phyloP scores from a whole-genome alignment of 108 stramenopile species.

The Cyclostephanos invisitatus region DNA sequence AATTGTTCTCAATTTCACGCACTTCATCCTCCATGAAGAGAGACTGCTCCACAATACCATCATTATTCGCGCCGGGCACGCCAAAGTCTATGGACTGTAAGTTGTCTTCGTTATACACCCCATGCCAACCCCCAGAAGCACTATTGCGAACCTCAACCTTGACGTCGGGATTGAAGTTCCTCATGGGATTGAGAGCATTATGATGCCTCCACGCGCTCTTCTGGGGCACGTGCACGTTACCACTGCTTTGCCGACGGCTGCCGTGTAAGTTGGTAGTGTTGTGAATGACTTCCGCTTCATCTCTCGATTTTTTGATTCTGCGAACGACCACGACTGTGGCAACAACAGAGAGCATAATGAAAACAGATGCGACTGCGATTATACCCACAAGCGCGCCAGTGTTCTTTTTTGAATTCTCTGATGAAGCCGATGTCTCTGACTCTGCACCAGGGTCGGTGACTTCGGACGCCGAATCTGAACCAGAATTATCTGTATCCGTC shows the following conservation, averaged over 20 bases:
- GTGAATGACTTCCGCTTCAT: slow-evolving; percentile 7
- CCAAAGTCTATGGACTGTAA: slow-evolving; percentile 42
- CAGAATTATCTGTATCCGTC: not conserved
- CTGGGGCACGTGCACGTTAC: slow-evolving; percentile 4
- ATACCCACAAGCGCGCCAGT: slow-evolving; percentile 26
- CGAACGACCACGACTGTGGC: slow-evolving; percentile 10
- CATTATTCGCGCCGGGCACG: slow-evolving; percentile 3
- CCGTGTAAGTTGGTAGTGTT: slow-evolving; percentile 22
- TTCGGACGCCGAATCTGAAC: slow-evolving; percentile 4
- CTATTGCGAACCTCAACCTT: slow-evolving; percentile 47
- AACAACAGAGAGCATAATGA: slow-evolving; percentile 13
- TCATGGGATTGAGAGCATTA: not conserved
- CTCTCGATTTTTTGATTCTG: slow-evolving; percentile 7
- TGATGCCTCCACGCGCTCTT: slow-evolving; percentile 25
- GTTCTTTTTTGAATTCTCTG: not conserved
- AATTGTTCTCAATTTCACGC: slow-evolving; percentile 44
- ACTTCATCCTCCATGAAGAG: slow-evolving; percentile 53
- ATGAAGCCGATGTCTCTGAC: not conserved
- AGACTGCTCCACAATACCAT: slow-evolving; percentile 37
- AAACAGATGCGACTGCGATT: slow-evolving; percentile 19
- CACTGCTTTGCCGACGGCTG: not conserved
- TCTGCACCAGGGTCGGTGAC: not conserved
- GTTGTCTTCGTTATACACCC: slow-evolving; percentile 34
- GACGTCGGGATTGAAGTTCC: slow-evolving; percentile 8
- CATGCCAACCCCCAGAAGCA: slow-evolving; percentile 44